Conservation (phyloP, 306 rosid genomes). For the Coriaria nepalensis region DNA sequence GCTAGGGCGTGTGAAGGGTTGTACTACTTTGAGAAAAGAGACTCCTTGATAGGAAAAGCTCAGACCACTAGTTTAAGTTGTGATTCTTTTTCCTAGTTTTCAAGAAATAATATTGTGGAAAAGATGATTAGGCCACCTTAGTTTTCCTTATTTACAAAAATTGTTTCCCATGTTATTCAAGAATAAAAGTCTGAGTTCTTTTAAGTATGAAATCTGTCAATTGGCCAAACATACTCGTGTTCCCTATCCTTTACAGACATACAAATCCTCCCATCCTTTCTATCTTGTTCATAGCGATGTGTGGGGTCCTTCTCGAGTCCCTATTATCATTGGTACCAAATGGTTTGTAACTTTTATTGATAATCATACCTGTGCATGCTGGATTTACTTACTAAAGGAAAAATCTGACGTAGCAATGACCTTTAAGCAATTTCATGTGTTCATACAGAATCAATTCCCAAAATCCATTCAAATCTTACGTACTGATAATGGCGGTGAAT, state of each 20-base stretch:
- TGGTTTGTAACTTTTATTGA: neutral
- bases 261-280: neutral
- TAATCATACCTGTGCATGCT: neutral
- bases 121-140: too few species aligned
- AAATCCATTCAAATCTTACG: neutral
- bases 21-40: neutral
- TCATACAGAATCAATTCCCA: neutral
- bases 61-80: too few species aligned
- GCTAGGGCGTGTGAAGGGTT: neutral
- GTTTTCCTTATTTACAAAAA: neutral
- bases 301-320: neutral
- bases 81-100: too few species aligned
- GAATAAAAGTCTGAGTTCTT: neutral
- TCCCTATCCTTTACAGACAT: neutral
- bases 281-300: neutral
- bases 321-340: neutral
- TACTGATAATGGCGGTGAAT: too few species aligned
- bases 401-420: too few species aligned
- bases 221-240: neutral
- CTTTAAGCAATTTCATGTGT: neutral
- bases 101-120: too few species aligned
- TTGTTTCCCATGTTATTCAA: neutral
- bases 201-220: neutral
- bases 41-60: neutral
- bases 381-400: too few species aligned